Evolutionary conservation across 1,139 yeast species (phyloP).

Genomic region (Barnettozyma hawaiiensis): DNA sequence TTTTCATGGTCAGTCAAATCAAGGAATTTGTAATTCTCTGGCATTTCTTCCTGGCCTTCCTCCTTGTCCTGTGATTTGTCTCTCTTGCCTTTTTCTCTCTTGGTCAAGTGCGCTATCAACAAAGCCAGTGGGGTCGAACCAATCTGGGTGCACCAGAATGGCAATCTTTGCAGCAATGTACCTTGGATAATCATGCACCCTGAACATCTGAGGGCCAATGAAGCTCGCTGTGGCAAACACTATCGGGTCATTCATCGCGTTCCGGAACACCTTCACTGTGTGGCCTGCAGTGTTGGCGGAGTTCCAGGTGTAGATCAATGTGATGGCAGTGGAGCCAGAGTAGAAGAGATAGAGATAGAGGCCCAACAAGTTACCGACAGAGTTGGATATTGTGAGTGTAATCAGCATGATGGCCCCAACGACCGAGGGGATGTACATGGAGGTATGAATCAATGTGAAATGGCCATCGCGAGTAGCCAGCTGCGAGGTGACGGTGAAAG

Average conservation of each 20-base stretch:
- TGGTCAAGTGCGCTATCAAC: conserved; percentile 29
- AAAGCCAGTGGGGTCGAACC: conserved; percentile 20
- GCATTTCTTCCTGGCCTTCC: conserved; percentile 21
- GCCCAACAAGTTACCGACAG: conserved; percentile 39
- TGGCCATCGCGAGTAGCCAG: conserved; percentile 29
- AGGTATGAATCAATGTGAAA: conserved; percentile 31
- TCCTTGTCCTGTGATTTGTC: conserved; percentile 18
- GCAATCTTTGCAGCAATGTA: conserved; percentile 45
- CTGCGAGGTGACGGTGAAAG: conserved; percentile 30
- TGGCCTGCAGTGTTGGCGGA: conserved; percentile 35
- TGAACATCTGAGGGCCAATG: conserved; percentile 42
- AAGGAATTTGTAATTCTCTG: conserved; percentile 39
- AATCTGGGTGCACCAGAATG: conserved; percentile 37
- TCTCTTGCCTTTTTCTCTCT: conserved; percentile 30
- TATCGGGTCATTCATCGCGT: conserved; percentile 38
- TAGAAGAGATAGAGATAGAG: conserved; percentile 35
- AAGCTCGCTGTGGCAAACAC: conserved; percentile 37
- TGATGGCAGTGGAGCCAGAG: conserved; percentile 36
- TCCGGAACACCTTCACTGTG: conserved; percentile 37
- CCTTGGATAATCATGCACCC: conserved; percentile 35
- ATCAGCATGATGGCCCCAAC: conserved; percentile 41
- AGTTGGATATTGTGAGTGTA: conserved; percentile 31
- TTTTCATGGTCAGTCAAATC: conserved; percentile 47
- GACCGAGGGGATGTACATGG: conserved; percentile 38
- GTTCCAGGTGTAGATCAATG: conserved; percentile 37